A percentile compares a stretch with the other conserved stretches of the same genome.
phyloP scores from a whole-genome alignment of 106 monocot species.

The Allium sativum region DNA sequence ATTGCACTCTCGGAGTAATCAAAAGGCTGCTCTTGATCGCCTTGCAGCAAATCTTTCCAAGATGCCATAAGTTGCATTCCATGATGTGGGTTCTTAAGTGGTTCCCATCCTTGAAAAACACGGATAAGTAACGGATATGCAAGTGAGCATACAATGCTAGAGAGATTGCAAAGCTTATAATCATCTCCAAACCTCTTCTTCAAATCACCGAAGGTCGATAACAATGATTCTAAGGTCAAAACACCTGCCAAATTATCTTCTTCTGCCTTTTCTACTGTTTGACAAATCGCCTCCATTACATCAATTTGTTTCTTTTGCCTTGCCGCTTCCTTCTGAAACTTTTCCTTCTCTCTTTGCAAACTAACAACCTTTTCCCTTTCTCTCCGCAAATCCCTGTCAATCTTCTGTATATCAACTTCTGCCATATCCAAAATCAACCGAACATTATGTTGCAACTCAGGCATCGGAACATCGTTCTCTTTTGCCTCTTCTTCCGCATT shows the following conservation, averaged over 20 bases:
- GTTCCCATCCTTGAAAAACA: slow-evolving; percentile 82
- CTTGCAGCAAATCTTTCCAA: slow-evolving; percentile 69
- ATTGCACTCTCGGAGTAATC: slow-evolving; percentile 49
- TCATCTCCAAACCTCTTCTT: slow-evolving; percentile 59
- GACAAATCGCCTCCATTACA: slow-evolving; percentile 59
- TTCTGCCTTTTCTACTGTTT: slow-evolving; percentile 29
- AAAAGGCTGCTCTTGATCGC: slow-evolving; percentile 50
- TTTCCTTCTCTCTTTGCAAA: slow-evolving; percentile 70
- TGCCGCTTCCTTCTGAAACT: slow-evolving; percentile 40
- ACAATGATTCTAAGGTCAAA: slow-evolving; percentile 54
- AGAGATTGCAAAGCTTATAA: slow-evolving; percentile 74
- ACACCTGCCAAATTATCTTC: slow-evolving; percentile 42
- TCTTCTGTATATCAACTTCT: slow-evolving; percentile 67
- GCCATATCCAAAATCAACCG: slow-evolving; percentile 70
- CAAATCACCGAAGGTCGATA: slow-evolving; percentile 42
- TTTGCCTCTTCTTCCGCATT: slow-evolving; percentile 72
- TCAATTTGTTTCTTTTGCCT: slow-evolving; percentile 64
- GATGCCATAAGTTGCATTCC: slow-evolving; percentile 59
- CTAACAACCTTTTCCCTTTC: slow-evolving; percentile 79
- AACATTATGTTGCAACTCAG: slow-evolving; percentile 88
- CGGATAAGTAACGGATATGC: slow-evolving; percentile 69
- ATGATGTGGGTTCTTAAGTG: slow-evolving; percentile 62
- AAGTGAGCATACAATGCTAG: slow-evolving; percentile 49
- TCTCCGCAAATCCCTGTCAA: slow-evolving; percentile 62
- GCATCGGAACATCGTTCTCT: slow-evolving; percentile 82